phyloP scores from a whole-genome alignment of 2,329 filamentous ascomycete genomes.

The Alternaria incomplexa region DNA sequence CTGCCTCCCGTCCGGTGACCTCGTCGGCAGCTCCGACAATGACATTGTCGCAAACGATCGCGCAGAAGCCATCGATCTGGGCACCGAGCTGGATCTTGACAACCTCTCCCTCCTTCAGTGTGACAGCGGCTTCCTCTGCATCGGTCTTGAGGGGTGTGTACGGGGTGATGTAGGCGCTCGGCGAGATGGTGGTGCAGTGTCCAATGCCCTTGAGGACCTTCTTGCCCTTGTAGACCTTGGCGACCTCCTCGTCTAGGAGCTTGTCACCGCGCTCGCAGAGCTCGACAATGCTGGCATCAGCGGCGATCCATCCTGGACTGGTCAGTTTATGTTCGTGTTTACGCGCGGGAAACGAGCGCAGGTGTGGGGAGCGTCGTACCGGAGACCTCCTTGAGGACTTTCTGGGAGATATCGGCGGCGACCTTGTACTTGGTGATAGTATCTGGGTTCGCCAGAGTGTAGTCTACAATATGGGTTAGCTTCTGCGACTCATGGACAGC shows the following conservation, averaged over 20 bases:
- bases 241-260: constrained; percentile 88
- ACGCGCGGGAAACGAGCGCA: neutral
- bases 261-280: constrained; percentile 96
- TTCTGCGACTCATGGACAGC: constrained; percentile 25
- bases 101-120: constrained; percentile 82
- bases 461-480: constrained; percentile 64
- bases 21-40: constrained; percentile 71
- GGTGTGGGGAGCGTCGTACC: constrained; percentile 49
- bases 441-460: constrained; percentile 88
- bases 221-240: constrained; percentile 98
- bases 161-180: constrained; percentile 91
- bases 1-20: constrained; percentile 78
- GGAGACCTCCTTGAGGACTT: constrained; percentile 85
- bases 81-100: constrained; percentile 99
- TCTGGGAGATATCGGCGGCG: constrained; percentile 92
- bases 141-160: constrained; percentile 93
- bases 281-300: constrained; percentile 89
- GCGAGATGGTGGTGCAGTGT: constrained; percentile 94
- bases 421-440: constrained; percentile 99
- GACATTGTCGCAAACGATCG: constrained; percentile 94
- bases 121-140: constrained; percentile 77
- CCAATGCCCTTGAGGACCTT: constrained; percentile 94
- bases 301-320: constrained; percentile 69
- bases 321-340: constrained; percentile 31
- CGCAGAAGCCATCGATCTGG: constrained; percentile 95